Evolutionary conservation across 2,329 filamentous ascomycete species (phyloP).

Genomic region (Hawksworthiomyces lignivorus): DNA sequence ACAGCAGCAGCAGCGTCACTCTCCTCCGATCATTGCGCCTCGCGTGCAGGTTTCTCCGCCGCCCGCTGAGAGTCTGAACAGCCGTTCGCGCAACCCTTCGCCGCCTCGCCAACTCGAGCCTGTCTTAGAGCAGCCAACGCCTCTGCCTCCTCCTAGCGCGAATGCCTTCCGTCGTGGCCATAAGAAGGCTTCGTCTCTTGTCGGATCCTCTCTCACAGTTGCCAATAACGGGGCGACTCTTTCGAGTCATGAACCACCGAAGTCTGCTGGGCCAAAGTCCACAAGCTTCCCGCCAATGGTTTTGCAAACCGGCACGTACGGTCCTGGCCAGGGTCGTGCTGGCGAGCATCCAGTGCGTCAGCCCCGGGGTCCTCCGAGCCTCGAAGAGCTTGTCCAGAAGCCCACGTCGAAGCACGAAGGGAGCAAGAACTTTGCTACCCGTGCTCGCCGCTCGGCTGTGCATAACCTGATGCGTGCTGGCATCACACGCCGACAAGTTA

Average conservation of each 20-base stretch:
- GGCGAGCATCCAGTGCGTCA: constrained; percentile 93
- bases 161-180: constrained; percentile 91
- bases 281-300: constrained; percentile 74
- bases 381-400: constrained; percentile 84
- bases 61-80: constrained; percentile 48
- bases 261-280: constrained; percentile 66
- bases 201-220: constrained; percentile 25
- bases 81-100: constrained; percentile 53
- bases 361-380: constrained; percentile 80
- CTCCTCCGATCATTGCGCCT: constrained; percentile 53
- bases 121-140: constrained; percentile 53
- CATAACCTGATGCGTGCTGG: constrained; percentile 88
- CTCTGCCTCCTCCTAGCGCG: constrained; percentile 78
- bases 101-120: constrained; percentile 61
- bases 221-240: constrained; percentile 44
- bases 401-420: constrained; percentile 91
- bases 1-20: constrained; percentile 37
- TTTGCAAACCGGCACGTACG: constrained; percentile 69
- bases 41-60: constrained; percentile 79
- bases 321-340: constrained; percentile 83
- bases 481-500: constrained; percentile 73
- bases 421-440: constrained; percentile 93
- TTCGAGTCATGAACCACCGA: constrained; percentile 40
- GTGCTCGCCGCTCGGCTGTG: constrained; percentile 84
- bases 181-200: constrained; percentile 78